A percentile compares a stretch with the other conserved stretches of the same genome.
These are phyloP conservation scores for Gardenia jasminoides DNA, from an alignment of 257 asterid genomes.

Conservation along the genomic window DNA sequence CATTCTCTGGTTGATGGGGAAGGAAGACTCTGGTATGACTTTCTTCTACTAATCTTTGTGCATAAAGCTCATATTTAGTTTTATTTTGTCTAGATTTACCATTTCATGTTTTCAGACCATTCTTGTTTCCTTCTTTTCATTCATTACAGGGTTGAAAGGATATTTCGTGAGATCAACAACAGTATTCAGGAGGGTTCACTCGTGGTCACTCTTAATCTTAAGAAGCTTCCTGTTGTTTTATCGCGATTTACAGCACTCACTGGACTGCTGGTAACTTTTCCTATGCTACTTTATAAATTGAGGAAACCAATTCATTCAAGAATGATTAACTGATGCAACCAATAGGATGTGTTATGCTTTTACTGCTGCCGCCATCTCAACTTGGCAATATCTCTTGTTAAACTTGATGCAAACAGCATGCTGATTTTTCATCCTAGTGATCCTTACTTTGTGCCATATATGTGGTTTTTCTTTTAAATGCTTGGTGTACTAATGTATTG, in stretches of 20 bases:
- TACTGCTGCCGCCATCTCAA: neutral
- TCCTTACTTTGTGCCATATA: no score
- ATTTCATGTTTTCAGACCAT: neutral
- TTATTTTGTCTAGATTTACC: neutral
- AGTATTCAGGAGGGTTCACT: slow-evolving; percentile 82
- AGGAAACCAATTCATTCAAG: neutral
- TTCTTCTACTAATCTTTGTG: slow-evolving; percentile 11
- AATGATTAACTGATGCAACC: neutral
- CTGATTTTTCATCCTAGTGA: neutral
- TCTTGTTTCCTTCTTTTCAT: slow-evolving; percentile 2
- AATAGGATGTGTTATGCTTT: neutral
- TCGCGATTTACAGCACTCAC: slow-evolving; percentile 90
- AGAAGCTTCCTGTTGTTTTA: slow-evolving; percentile 79
- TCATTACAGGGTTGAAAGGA: slow-evolving; percentile 83
- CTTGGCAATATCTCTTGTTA: neutral
- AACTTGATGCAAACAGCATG: neutral
- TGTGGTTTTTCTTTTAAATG: neutral
- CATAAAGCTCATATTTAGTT: neutral
- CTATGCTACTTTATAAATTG: neutral
- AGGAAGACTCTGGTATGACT: slow-evolving; percentile 79
- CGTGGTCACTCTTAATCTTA: slow-evolving; percentile 66
- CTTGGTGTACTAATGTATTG: neutral
- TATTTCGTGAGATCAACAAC: slow-evolving; percentile 84
- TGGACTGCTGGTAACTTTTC: slow-evolving; percentile 76
- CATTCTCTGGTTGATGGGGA: slow-evolving; percentile 93